Evolutionary conservation across 2,329 filamentous ascomycete genomes (phyloP).

Genomic region (Macrophomina phaseolina): DNA sequence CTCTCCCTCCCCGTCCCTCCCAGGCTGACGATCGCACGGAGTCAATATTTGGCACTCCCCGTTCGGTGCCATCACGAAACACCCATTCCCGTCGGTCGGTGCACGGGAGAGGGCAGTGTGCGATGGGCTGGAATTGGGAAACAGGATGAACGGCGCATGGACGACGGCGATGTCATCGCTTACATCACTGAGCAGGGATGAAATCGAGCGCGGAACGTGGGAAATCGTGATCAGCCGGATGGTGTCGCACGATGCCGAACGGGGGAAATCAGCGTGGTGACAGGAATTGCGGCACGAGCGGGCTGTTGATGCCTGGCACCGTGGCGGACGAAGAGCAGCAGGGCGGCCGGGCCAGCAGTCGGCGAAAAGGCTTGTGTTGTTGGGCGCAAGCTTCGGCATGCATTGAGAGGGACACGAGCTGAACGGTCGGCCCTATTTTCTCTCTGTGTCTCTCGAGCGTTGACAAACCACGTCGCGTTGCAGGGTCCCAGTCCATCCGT

Average conservation of each 20-base stretch:
- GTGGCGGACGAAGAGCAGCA: background rate
- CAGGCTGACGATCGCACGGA: background rate
- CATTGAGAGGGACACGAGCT: background rate
- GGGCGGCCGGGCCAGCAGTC: background rate
- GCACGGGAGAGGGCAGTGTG: background rate
- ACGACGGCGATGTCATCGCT: constrained; percentile 7
- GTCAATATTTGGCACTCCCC: background rate
- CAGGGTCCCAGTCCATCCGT: constrained; percentile 2
- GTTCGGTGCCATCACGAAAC: background rate
- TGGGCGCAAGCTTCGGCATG: background rate
- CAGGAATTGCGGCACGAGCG: background rate
- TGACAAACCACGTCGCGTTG: constrained; percentile 5
- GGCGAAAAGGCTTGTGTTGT: background rate
- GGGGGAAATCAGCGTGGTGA: background rate
- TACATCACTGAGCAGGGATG: constrained; percentile 15
- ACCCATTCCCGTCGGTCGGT: background rate
- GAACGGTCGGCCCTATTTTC: background rate
- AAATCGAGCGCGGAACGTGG: too few relatives aligned
- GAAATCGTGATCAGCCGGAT: constrained; percentile 7
- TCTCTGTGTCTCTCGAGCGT: background rate
- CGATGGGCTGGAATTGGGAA: background rate
- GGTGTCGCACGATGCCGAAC: constrained; percentile 12
- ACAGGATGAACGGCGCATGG: constrained; percentile 6
- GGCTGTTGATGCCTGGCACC: background rate
- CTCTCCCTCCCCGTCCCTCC: too few relatives aligned